phyloP scores from a whole-genome alignment of 106 monocot species.

The Dioscorea dumetorum region DNA sequence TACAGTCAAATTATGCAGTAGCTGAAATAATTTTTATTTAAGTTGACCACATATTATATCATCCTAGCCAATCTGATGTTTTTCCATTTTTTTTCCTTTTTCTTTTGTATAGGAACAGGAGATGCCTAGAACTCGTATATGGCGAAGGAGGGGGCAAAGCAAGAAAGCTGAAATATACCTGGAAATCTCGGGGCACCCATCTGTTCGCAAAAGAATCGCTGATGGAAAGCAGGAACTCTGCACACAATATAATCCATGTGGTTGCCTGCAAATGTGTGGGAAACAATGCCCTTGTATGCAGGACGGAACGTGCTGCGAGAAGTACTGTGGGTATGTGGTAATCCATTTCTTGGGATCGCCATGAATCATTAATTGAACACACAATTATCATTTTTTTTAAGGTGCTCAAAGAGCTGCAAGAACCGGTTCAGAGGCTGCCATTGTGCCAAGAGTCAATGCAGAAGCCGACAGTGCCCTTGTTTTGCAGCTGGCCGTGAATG shows the following conservation, averaged over 20 bases:
- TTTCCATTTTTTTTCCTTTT: background rate
- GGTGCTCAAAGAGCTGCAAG: conserved; percentile 96
- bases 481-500: conserved; percentile 97
- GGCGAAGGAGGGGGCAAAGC: conserved; percentile 60
- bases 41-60: background rate
- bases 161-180: conserved; percentile 85
- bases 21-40: background rate
- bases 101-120: conserved; percentile 55
- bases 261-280: conserved; percentile 80
- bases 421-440: conserved; percentile 98
- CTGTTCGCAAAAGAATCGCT: conserved; percentile 71
- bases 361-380: too few species aligned
- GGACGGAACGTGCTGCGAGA: conserved; percentile 95
- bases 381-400: conserved; percentile 11
- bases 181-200: conserved; percentile 97
- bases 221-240: conserved; percentile 81
- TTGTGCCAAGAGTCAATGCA: conserved; percentile 99
- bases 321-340: conserved; percentile 82
- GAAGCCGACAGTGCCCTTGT: conserved; percentile 96
- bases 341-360: background rate
- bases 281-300: conserved; percentile 87
- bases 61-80: too few species aligned
- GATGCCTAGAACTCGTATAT: conserved; percentile 58
- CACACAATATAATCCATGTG: conserved; percentile 89
- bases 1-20: too few species aligned